phyloP scores from a whole-genome alignment of 192 early-diverging fungal genomes.

The Polychytrium aggregatum region DNA sequence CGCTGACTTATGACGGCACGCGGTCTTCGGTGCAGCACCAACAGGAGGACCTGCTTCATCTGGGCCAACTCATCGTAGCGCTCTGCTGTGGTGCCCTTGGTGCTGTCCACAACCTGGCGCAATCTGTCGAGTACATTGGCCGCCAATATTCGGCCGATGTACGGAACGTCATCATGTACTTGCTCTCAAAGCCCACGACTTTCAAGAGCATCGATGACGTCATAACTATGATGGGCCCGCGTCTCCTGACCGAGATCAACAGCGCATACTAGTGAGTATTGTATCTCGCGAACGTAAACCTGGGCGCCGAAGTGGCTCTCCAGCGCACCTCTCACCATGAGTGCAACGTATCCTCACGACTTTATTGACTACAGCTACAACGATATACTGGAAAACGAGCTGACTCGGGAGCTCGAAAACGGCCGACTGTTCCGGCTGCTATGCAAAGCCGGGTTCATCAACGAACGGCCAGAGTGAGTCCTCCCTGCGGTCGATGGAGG shows the following conservation, averaged over 20 bases:
- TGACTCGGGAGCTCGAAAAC: slow-evolving; percentile 81
- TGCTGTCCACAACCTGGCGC: slow-evolving; percentile 57
- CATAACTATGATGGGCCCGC: slow-evolving; percentile 61
- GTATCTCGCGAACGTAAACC: no score
- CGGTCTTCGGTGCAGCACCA: no score
- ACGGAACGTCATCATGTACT: slow-evolving; percentile 69
- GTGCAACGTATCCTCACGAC: no score
- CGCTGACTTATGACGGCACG: slow-evolving; percentile 55
- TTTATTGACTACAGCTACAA: slow-evolving; percentile 40
- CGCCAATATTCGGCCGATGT: slow-evolving; percentile 67
- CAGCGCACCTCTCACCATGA: background rate
- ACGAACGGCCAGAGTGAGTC: slow-evolving; percentile 74
- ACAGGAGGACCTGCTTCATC: slow-evolving; percentile 75
- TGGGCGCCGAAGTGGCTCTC: no score
- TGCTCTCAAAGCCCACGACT: slow-evolving; percentile 61
- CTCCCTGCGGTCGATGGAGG: no score
- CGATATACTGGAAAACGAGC: slow-evolving; percentile 68
- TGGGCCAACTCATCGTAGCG: slow-evolving; percentile 68
- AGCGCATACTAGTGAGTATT: slow-evolving; percentile 47
- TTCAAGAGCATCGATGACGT: slow-evolving; percentile 73
- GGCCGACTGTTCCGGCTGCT: slow-evolving; percentile 79
- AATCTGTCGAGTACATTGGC: slow-evolving; percentile 67
- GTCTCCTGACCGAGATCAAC: slow-evolving; percentile 69
- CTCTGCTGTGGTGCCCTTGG: slow-evolving; percentile 64
- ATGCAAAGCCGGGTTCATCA: slow-evolving; percentile 87